Percentiles rank a stretch among this genome's conserved stretches.
These are phyloP conservation scores for Sarocladiaceae sp. DNA, from an alignment of 2,329 filamentous ascomycete species.

Conservation along the genomic window DNA sequence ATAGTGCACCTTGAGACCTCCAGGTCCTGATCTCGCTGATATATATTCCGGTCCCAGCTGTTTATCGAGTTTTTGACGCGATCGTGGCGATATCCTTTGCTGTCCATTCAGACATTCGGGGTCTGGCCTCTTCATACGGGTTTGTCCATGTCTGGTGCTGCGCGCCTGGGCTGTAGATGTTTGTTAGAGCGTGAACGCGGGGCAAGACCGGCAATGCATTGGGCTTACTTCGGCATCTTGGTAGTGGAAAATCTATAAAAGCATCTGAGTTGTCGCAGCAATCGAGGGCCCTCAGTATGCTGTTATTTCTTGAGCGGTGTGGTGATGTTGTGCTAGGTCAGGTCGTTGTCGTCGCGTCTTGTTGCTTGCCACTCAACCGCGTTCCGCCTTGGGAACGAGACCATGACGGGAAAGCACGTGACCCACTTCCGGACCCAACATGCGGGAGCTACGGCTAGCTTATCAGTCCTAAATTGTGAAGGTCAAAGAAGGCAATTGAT, in stretches of 20 bases:
- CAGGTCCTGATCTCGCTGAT: slow-evolving; percentile 77
- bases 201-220: slow-evolving; percentile 3
- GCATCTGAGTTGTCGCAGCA: slow-evolving; percentile 20
- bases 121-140: slow-evolving; percentile 72
- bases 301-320: slow-evolving; percentile 11
- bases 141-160: slow-evolving; percentile 61
- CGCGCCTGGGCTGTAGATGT: slow-evolving; percentile 56
- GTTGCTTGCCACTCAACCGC: slow-evolving; percentile 7
- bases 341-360: not conserved
- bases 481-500: too few relatives aligned
- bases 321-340: slow-evolving; percentile 1
- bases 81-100: slow-evolving; percentile 87
- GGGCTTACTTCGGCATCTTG: slow-evolving; percentile 42
- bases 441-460: too few relatives aligned
- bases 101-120: slow-evolving; percentile 74
- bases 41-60: slow-evolving; percentile 96
- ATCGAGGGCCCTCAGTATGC: too few relatives aligned
- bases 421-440: slow-evolving; percentile 6
- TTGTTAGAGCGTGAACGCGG: slow-evolving; percentile 16
- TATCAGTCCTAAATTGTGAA: too few relatives aligned
- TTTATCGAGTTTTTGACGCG: slow-evolving; percentile 80
- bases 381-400: slow-evolving; percentile 8
- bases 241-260: too few relatives aligned
- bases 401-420: slow-evolving; percentile 27
- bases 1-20: slow-evolving; percentile 86